phyloP scores from a whole-genome alignment of 225 moss, liverwort and hornwort genomes.

The Marchantia paleacea region DNA sequence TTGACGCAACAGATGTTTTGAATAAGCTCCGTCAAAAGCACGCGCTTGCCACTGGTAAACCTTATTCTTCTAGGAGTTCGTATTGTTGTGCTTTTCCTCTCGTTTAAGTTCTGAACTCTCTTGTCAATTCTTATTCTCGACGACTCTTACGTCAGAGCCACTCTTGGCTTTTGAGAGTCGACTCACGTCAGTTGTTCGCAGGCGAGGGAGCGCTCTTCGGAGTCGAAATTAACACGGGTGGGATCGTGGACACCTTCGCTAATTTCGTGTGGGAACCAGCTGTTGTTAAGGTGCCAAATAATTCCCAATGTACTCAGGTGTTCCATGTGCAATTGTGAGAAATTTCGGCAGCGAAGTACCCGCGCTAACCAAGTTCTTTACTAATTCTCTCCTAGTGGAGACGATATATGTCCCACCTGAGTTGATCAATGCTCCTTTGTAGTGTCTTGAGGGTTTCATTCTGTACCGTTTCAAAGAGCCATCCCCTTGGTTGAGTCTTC shows the following conservation, averaged over 20 bases:
- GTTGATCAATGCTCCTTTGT: neutral
- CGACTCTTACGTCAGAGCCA: neutral
- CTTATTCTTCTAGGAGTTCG: neutral
- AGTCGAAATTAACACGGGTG: conserved; percentile 87
- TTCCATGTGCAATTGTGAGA: neutral
- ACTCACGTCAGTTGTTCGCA: conserved; percentile 24
- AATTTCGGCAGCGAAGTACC: no score
- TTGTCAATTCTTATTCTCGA: neutral
- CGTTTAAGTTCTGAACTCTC: neutral
- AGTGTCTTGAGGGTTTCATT: neutral
- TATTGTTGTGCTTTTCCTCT: neutral
- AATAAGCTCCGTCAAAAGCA: conserved; percentile 99
- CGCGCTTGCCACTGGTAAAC: conserved; percentile 66
- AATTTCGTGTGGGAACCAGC: conserved; percentile 96
- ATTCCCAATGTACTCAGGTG: neutral
- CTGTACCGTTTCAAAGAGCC: no score
- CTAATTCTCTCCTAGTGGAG: no score
- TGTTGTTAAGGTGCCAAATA: conserved; percentile 67
- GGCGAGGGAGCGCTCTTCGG: conserved; percentile 88
- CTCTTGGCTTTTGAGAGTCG: neutral
- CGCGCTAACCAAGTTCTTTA: no score
- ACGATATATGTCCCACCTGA: no score
- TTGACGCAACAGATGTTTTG: conserved; percentile 95
- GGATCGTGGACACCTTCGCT: conserved; percentile 77
- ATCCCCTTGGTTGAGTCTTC: neutral